These are phyloP conservation scores for Cornus suecica DNA, from an alignment of 148 eudicot genomes.

Conservation along the genomic window DNA sequence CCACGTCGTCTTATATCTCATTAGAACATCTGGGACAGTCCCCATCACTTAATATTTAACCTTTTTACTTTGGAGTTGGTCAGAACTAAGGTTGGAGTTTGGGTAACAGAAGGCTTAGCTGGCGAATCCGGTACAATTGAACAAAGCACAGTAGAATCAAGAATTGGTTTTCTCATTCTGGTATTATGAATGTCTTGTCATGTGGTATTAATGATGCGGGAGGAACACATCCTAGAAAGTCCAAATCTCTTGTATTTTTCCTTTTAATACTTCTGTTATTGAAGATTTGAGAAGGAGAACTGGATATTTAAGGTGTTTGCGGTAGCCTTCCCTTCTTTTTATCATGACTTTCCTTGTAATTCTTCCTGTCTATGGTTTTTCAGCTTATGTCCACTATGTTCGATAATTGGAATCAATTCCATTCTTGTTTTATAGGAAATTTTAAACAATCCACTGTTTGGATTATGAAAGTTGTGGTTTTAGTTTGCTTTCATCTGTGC, in stretches of 20 bases:
- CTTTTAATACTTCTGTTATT: neutral
- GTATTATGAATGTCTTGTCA: conserved; percentile 83
- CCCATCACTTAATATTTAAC: conserved; percentile 19
- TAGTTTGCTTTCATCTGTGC: neutral
- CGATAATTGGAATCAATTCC: neutral
- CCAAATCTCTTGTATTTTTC: conserved; percentile 46
- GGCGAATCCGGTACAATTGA: no score
- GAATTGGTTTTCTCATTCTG: no score
- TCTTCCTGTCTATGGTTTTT: neutral
- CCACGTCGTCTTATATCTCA: conserved; percentile 1
- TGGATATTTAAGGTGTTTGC: neutral
- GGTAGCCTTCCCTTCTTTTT: neutral
- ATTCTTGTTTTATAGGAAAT: neutral
- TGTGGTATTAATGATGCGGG: conserved; percentile 44
- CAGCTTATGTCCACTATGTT: neutral
- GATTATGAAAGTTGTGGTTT: neutral
- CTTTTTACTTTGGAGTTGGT: no score
- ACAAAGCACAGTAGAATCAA: no score
- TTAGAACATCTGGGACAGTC: conserved; percentile 21
- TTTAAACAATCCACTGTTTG: neutral
- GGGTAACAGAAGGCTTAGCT: no score
- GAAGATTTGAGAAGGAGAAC: neutral
- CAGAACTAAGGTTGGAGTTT: no score
- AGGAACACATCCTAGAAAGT: conserved; percentile 37
- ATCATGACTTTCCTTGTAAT: neutral